Evolutionary conservation across 140 eudicot genomes (phyloP), one percentile per base, ranked within the genome.

Genomic region (Flaveria floridana): DNA sequence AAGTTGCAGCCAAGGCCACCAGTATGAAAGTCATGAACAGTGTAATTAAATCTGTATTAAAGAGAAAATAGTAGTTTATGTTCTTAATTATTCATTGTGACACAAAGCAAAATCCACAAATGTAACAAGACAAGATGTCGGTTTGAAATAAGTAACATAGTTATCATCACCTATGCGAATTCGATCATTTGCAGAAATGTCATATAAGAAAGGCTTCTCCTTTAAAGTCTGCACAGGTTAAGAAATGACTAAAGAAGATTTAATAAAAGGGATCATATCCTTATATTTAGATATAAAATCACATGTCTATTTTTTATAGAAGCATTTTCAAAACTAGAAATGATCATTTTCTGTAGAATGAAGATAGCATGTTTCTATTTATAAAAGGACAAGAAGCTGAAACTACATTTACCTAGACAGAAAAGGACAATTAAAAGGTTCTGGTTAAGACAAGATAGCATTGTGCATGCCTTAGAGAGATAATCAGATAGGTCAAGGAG

Each of bases 1-100:
- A 91, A 91, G 78, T 75, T 86, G 80, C 92, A 86, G 46, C 89
- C 91, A 7, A 88, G 83, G 52, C 97, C 97, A 81, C 95, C 86
- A 59, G 92, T 90, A 28, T 95, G 78, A 57, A 95, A 88, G 79
- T 88, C 97, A 71, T 95, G 95, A 62, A 84, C 85, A 76, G 88
- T 86, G 80, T 91, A 91, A 85, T 91, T 95, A 34, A 91, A 91
- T 78, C 95, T 91, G 84, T 44, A 81, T 62, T 0, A 51, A 30
- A 55, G 13, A 8, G 67, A 74, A 50, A 26, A 6, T 4, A 74
- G 51, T 18, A 56, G 50, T 30, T 30, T 12, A 34, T 34, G 41
- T 6, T 34, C 41, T 34, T 34, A 34, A 34, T 34, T 34, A 34
- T 47, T 47, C 15, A 47, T 47, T 9, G 14, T 47, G 52, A 47